A percentile compares a stretch with the other conserved stretches of the same genome.
Conservation (phyloP, 176 grass and related monocot genomes). For the barley (Hordeum vulgare) region DNA sequence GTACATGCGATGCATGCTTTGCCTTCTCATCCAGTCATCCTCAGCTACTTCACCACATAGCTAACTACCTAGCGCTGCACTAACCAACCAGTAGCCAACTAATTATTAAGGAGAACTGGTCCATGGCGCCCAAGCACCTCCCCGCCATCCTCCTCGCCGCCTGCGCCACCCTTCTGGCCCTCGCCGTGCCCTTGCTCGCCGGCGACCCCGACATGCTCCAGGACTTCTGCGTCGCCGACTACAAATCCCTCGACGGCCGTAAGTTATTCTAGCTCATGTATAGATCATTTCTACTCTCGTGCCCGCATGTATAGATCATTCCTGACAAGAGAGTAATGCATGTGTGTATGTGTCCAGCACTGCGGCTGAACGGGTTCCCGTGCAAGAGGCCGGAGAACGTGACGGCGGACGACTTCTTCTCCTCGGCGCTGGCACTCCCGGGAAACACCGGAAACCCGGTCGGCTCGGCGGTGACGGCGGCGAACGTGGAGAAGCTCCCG, state of each 20-base stretch:
- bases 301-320: neutral
- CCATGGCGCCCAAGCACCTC: neutral
- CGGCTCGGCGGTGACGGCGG: neutral
- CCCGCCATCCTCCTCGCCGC: neutral
- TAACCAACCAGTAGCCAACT: neutral
- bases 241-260: constrained; percentile 51
- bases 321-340: neutral
- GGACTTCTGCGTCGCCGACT: constrained; percentile 84
- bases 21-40: neutral
- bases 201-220: constrained; percentile 83
- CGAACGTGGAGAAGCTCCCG: neutral
- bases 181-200: constrained; percentile 16
- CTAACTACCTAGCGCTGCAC: too few species aligned
- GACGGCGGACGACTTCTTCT: neutral
- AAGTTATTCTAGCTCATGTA: neutral
- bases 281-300: neutral
- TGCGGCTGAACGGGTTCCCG: neutral
- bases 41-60: neutral
- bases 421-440: neutral
- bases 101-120: too few species aligned
- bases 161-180: neutral
- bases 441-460: neutral
- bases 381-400: constrained; percentile 2
- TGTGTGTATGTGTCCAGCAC: neutral
- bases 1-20: neutral